phyloP scores from a whole-genome alignment of 2,329 filamentous ascomycete genomes.

The Botrytis byssoidea region DNA sequence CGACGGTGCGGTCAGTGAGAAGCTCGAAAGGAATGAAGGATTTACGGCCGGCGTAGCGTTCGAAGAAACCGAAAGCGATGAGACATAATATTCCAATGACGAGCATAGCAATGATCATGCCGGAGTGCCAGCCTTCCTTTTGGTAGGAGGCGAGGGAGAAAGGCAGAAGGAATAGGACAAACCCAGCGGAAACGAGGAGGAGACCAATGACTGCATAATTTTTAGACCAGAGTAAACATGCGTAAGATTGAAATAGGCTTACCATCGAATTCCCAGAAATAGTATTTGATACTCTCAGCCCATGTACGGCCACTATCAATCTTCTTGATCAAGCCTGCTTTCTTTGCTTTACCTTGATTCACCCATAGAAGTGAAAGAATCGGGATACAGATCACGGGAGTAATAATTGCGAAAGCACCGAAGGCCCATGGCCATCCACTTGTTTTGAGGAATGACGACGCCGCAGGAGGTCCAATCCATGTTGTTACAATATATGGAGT shows the following conservation, averaged over 20 bases:
- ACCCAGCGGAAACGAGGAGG: slow-evolving; percentile 57
- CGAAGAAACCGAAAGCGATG: slow-evolving; percentile 55
- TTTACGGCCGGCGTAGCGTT: slow-evolving; percentile 54
- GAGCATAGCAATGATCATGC: slow-evolving; percentile 50
- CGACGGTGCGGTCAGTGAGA: slow-evolving; percentile 49
- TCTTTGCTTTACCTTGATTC: slow-evolving; percentile 60
- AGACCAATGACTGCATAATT: slow-evolving; percentile 51
- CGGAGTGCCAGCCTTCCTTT: slow-evolving; percentile 28
- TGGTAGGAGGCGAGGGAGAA: slow-evolving; percentile 54
- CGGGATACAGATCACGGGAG: slow-evolving; percentile 60
- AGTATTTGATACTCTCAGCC: slow-evolving; percentile 50
- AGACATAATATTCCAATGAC: slow-evolving; percentile 58
- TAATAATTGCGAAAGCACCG: slow-evolving; percentile 63
- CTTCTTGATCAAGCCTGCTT: slow-evolving; percentile 48
- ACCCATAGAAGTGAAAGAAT: slow-evolving; percentile 51
- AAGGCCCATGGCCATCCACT: slow-evolving; percentile 68
- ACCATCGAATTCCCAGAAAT: slow-evolving; percentile 60
- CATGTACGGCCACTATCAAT: slow-evolving; percentile 46
- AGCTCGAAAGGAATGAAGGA: slow-evolving; percentile 56
- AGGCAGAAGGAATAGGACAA: slow-evolving; percentile 66
- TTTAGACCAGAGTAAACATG: neutral
- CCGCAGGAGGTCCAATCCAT: slow-evolving; percentile 60
- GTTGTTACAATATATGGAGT: slow-evolving; percentile 66
- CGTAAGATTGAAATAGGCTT: slow-evolving; percentile 5
- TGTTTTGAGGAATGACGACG: slow-evolving; percentile 51